Evolutionary conservation across 2,329 filamentous ascomycete species (phyloP).

Genomic region (Penicillium vulpinum): DNA sequence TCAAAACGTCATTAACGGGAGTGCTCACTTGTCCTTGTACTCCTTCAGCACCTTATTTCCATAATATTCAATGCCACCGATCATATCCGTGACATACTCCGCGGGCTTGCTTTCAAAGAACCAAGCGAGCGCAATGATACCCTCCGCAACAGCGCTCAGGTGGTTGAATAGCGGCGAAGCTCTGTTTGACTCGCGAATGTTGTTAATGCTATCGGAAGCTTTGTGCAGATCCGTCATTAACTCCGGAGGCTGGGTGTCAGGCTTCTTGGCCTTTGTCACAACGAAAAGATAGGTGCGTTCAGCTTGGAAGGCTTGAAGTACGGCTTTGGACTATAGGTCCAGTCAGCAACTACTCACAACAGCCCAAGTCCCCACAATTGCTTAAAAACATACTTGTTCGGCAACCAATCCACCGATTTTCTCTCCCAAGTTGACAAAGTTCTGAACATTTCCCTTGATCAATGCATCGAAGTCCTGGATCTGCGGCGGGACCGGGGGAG

Average conservation of each 20-base stretch:
- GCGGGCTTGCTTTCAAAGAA: constrained; percentile 80
- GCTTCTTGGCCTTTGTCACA: constrained; percentile 88
- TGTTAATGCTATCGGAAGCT: constrained; percentile 73
- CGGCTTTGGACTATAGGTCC: constrained; percentile 52
- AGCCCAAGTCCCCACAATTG: background rate
- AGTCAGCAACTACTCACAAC: constrained; percentile 11
- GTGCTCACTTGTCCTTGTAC: constrained; percentile 72
- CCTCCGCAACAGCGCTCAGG: constrained; percentile 82
- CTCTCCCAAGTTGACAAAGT: constrained; percentile 75
- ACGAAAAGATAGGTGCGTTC: constrained; percentile 87
- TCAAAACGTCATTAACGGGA: background rate
- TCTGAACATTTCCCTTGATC: constrained; percentile 70
- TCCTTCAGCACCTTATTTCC: constrained; percentile 93
- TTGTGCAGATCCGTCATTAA: constrained; percentile 85
- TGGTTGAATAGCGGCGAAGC: constrained; percentile 75
- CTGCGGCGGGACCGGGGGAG: constrained; percentile 67
- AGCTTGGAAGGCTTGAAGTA: constrained; percentile 70
- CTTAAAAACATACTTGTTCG: constrained; percentile 64
- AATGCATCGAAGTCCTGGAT: constrained; percentile 86
- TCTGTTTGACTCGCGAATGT: constrained; percentile 79
- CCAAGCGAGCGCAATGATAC: constrained; percentile 87
- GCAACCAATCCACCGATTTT: constrained; percentile 75
- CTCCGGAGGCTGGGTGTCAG: constrained; percentile 70
- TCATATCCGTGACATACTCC: constrained; percentile 80
- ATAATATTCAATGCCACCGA: constrained; percentile 85